These are phyloP conservation scores for Ilyonectria sp. DNA, from an alignment of 2,329 filamentous ascomycete species.

Conservation along the genomic window DNA sequence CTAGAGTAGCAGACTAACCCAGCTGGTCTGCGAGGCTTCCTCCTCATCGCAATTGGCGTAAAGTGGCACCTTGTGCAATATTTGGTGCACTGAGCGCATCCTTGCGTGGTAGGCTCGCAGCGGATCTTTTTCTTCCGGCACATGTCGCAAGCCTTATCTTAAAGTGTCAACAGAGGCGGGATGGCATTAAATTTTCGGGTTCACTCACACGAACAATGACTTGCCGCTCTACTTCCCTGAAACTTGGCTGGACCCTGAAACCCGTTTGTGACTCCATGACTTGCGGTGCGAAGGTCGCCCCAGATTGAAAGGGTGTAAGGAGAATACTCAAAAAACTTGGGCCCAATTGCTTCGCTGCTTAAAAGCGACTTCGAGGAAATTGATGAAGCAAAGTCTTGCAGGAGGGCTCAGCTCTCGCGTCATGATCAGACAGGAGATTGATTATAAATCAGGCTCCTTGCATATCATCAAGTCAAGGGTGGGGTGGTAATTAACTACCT, in stretches of 20 bases:
- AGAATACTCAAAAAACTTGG: too few species aligned
- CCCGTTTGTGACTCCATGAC: neutral
- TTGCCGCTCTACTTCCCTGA: neutral
- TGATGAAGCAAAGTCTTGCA: neutral
- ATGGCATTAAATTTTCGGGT: neutral
- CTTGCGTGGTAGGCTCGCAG: conserved; percentile 42
- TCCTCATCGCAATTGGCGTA: conserved; percentile 45
- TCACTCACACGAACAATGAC: conserved; percentile 8
- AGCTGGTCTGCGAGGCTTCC: conserved; percentile 40
- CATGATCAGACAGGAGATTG: conserved; percentile 1
- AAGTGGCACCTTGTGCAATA: conserved; percentile 47
- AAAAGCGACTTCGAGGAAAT: neutral
- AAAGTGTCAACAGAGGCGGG: neutral
- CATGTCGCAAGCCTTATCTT: conserved; percentile 46
- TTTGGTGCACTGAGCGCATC: conserved; percentile 49
- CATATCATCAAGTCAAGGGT: neutral
- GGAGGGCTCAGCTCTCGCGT: conserved; percentile 2
- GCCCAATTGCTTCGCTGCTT: neutral
- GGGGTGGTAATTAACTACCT: neutral
- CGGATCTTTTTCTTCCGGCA: conserved; percentile 52
- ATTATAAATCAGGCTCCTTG: conserved; percentile 8
- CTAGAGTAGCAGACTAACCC: conserved; percentile 37
- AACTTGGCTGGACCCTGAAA: conserved; percentile 3
- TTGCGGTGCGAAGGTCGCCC: too few species aligned
- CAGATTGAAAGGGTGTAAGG: too few species aligned